phyloP scores from a whole-genome alignment of 768 basidiomycete genomes.

The Strobilomyces dryophilus region DNA sequence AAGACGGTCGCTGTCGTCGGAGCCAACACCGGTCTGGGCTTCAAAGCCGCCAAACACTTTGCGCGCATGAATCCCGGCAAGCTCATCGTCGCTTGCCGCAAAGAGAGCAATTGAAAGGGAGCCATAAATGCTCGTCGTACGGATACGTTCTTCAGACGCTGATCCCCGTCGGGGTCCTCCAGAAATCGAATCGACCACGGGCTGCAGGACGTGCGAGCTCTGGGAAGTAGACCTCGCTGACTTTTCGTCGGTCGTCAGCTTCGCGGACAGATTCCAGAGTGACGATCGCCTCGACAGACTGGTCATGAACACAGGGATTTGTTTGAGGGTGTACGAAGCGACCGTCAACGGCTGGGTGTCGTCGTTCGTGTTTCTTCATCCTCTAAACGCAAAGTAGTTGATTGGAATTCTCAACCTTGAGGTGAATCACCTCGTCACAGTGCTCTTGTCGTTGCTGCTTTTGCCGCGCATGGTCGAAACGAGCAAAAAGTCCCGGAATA shows the following conservation, averaged over 20 bases:
- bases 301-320: slow-evolving; percentile 40
- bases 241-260: slow-evolving; percentile 13
- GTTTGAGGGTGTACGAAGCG: slow-evolving; percentile 6
- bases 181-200: slow-evolving; percentile 26
- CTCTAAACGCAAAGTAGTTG: background rate
- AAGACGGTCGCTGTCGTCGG: slow-evolving; percentile 31
- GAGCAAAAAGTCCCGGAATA: slow-evolving; percentile 17
- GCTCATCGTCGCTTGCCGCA: slow-evolving; percentile 29
- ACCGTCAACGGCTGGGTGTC: slow-evolving; percentile 46
- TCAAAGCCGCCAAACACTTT: slow-evolving; percentile 30
- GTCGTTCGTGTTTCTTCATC: slow-evolving; percentile 26
- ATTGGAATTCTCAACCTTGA: slow-evolving; percentile 24
- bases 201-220: slow-evolving; percentile 22
- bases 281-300: slow-evolving; percentile 29
- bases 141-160: background rate
- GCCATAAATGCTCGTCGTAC: slow-evolving; percentile 5
- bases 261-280: slow-evolving; percentile 5
- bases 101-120: slow-evolving; percentile 16
- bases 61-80: slow-evolving; percentile 28
- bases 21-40: slow-evolving; percentile 31
- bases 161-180: background rate
- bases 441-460: slow-evolving; percentile 30
- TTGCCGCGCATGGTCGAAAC: slow-evolving; percentile 30
- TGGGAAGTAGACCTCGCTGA: slow-evolving; percentile 12
- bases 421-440: slow-evolving; percentile 33